Evolutionary conservation across 768 basidiomycete species (phyloP), one percentile per base, ranked within the genome.

Genomic region (Antrodiella citrinella): DNA sequence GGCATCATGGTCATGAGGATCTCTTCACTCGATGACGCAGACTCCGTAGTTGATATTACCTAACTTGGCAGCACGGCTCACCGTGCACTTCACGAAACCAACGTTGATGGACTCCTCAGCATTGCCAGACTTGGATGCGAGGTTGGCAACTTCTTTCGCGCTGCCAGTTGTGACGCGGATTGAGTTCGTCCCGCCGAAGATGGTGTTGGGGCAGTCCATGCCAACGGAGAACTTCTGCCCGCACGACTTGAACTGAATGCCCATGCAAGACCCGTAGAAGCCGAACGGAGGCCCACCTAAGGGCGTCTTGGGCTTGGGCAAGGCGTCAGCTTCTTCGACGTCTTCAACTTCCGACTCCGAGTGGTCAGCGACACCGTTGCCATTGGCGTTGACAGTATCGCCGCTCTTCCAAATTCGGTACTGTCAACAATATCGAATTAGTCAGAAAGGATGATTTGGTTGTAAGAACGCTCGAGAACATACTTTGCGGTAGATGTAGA

Each of bases 121-220:
- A 9, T 21, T 45, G 22, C 22, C 44, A 19, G 44, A 23, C 22
- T 45, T 25, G 13, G 44, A 21, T 12, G 44, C 44, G 44, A 13
- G 44, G 13, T 45, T 45, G 4, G 44, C 13, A 23, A 13, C 7
- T 21, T 45, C 22, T 45, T 25, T 25, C 11, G 11, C 44, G 44
- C n/a, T n/a, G n/a, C n/a, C n/a, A n/a, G n/a, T n/a, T n/a, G 39
- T 48, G 26, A 48, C 26, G n/a, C 47, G 26, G 25, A 48, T 25
- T 13, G 26, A 48, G 26, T 48, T 48, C 4, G 21, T 20, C 15
- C 26, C 47, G 24, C n/a, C n/a, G n/a, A n/a, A n/a, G n/a, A n/a
- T n/a, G n/a, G 26, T 9, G 26, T 12, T 35, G 24, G 47, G 47
- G 11, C 21, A 48, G 47, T 48, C 47, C 10, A 48, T 4, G 20